Percentiles rank a stretch among this genome's conserved stretches.
These are phyloP conservation scores for Angomonas desouzai DNA, from an alignment of 208 protist genomes.

Conservation along the genomic window DNA sequence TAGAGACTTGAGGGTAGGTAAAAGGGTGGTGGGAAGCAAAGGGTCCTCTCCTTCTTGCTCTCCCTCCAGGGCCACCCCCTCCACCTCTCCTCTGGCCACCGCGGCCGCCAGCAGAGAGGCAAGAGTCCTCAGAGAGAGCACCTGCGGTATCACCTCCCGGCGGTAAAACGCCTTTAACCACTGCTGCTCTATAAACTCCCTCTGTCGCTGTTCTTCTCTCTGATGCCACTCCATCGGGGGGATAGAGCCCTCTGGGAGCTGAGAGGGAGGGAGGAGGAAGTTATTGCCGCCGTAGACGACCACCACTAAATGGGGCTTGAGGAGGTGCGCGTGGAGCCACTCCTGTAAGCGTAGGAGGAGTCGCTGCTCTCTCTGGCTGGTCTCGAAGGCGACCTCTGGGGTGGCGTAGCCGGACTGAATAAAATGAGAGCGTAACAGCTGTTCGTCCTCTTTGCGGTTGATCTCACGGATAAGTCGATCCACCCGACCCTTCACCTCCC, in stretches of 20 bases:
- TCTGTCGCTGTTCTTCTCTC: constrained; percentile 22
- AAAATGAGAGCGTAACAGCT: constrained; percentile 46
- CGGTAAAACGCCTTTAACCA: constrained; percentile 69
- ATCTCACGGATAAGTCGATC: constrained; percentile 36
- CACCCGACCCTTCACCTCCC: constrained; percentile 34
- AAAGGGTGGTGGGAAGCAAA: too few relatives aligned
- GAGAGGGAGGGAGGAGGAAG: neutral
- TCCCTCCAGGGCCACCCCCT: neutral
- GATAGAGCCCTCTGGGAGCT: neutral
- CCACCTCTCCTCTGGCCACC: constrained; percentile 21
- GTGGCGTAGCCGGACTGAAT: constrained; percentile 52
- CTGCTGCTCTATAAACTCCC: constrained; percentile 28
- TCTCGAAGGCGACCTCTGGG: constrained; percentile 69
- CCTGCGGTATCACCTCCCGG: constrained; percentile 49
- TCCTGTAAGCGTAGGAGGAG: constrained; percentile 35
- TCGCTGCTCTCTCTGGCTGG: constrained; percentile 40
- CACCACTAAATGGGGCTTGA: constrained; percentile 46
- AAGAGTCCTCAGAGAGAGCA: constrained; percentile 39
- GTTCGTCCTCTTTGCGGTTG: constrained; percentile 40
- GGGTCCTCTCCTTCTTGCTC: too few relatives aligned
- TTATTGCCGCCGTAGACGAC: constrained; percentile 50
- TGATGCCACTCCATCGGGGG: constrained; percentile 9
- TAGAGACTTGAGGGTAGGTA: too few relatives aligned
- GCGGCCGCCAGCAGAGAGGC: constrained; percentile 28
- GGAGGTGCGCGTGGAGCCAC: constrained; percentile 40